Evolutionary conservation across 345 rosid genomes (phyloP), one percentile per base, ranked within the genome.

Genomic region (Populus tremula): DNA sequence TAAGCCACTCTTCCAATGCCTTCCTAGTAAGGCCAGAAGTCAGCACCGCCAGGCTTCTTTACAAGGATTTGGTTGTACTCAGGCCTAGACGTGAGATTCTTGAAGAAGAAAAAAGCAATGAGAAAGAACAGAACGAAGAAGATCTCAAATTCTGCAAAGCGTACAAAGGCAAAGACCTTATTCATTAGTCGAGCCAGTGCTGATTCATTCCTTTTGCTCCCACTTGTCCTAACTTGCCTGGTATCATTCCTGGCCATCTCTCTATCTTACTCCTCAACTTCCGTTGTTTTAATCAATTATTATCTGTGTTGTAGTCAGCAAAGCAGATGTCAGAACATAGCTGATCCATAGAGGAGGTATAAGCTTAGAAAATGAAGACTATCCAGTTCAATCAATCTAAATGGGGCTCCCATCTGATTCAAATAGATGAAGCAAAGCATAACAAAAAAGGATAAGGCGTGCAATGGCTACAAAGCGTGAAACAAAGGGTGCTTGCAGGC

Each of bases 61-160:
- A 86, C 89, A 21, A 90, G 91, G 59, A 92, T 79, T 77, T 87
- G 92, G 76, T 86, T 88, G 84, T 88, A 89, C 82, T 88, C 91
- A 2, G 91, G 89, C 80, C 91, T 87, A 14, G 92, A 79, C 21
- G 89, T 88, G 66, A 92, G 90, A 84, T 89, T 86, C 85, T 90
- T 90, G 91, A 90, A 90, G 82, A 89, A 33, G 74, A 90, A 45
- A 71, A 92, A 92, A 41, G 91, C 87, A 39, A 87, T 62, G 76
- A 90, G 1, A 83, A 90, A 79, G 88, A 92, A 88, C 61, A 89
- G 87, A 47, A 90, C 13, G 71, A 90, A 90, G 38, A 92, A 79
- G 69, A 92, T 87, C 90, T 92, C 97, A 38, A 90, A 92, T 84
- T 90, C 97, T 0, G 91, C 90, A 27, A 79, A 43, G 76, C 80